A percentile compares a stretch with the other conserved stretches of the same genome.
These are phyloP conservation scores for Penicillium aurantiogriseum DNA, from an alignment of 2,329 filamentous ascomycete species.

Conservation along the genomic window DNA sequence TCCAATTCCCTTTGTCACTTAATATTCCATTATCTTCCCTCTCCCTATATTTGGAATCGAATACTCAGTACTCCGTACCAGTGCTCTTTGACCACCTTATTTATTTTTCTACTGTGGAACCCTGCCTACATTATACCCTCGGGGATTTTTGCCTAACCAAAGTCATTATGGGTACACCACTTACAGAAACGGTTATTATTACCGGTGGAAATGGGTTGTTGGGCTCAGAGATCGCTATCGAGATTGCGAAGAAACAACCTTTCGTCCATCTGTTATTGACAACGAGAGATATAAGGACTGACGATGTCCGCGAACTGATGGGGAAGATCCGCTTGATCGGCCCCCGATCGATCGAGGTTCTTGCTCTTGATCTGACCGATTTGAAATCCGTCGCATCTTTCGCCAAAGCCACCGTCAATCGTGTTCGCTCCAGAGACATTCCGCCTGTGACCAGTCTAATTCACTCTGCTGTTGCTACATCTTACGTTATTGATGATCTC, in stretches of 20 bases:
- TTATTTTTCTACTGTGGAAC: neutral
- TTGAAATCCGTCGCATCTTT: slow-evolving; percentile 35
- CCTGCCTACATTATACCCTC: neutral
- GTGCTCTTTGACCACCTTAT: neutral
- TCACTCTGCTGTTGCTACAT: slow-evolving; percentile 35
- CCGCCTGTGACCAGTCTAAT: slow-evolving; percentile 36
- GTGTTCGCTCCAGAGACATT: slow-evolving; percentile 35
- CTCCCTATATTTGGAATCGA: slow-evolving; percentile 1
- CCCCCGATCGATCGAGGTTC: slow-evolving; percentile 35
- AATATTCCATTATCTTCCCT: slow-evolving; percentile 5
- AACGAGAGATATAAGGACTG: slow-evolving; percentile 31
- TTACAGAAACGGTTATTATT: slow-evolving; percentile 38
- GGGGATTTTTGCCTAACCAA: neutral
- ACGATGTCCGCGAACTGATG: slow-evolving; percentile 29
- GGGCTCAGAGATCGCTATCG: slow-evolving; percentile 37
- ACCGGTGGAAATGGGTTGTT: slow-evolving; percentile 38
- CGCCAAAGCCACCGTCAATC: slow-evolving; percentile 32
- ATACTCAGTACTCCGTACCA: neutral
- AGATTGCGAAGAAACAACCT: slow-evolving; percentile 38
- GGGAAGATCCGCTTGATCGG: slow-evolving; percentile 34
- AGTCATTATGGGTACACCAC: slow-evolving; percentile 32
- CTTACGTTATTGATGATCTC: slow-evolving; percentile 32
- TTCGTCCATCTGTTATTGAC: slow-evolving; percentile 36
- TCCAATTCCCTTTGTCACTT: slow-evolving; percentile 1
- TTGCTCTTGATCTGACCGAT: slow-evolving; percentile 31